Evolutionary conservation across 1,284 basidiomycete genomes (phyloP), one percentile per base, ranked within the genome.

Genomic region (Tilletia indica): DNA sequence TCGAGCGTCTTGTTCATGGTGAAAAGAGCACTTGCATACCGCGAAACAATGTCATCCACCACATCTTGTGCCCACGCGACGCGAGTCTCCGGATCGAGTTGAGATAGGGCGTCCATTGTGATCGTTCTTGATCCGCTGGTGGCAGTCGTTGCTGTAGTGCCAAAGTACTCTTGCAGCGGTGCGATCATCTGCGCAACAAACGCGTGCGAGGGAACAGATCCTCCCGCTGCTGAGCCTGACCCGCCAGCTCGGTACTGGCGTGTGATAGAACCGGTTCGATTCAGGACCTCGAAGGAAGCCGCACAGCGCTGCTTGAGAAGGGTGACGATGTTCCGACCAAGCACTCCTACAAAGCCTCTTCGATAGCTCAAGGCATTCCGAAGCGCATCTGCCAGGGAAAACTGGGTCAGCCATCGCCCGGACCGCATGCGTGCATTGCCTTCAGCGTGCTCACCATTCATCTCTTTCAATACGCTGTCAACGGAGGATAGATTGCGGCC

Each of bases 1-100:
- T 78, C 80, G 69, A 79, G 78, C 61, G 81, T 84, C 49, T 80
- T 78, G 70, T 73, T 77, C 69, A 82, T 77, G 1, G 81, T 81
- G 42, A 76, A 73, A 8, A 84, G 68, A 0, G 78, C 74, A 2
- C 71, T 45, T 0, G 73, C 70, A 71, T 82, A 83, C 4, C 74
- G 66, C 31, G 47, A 54, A 11, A 77, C 68, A 0, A 71, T 61
- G 8, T 75, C 75, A 19, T 71, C 38, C 1, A 80, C 61, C 31
- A 80, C 70, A 6, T 51, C 51, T 19, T 70, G 16, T 2, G 63
- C 39, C 78, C 78, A 79, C 4, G 8, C 31, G 21, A 34, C 38
- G 21, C 64, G 69, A 45, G 76, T 64, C 31, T 73, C 69, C 1
- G 36, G 19, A 11, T 74, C 69, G 16, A 82, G 72, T 19, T 71